A percentile compares a stretch with the other conserved stretches of the same genome.
phyloP scores from a whole-genome alignment of 2,329 filamentous ascomycete genomes.

The Phaeomoniella chlamydospora region DNA sequence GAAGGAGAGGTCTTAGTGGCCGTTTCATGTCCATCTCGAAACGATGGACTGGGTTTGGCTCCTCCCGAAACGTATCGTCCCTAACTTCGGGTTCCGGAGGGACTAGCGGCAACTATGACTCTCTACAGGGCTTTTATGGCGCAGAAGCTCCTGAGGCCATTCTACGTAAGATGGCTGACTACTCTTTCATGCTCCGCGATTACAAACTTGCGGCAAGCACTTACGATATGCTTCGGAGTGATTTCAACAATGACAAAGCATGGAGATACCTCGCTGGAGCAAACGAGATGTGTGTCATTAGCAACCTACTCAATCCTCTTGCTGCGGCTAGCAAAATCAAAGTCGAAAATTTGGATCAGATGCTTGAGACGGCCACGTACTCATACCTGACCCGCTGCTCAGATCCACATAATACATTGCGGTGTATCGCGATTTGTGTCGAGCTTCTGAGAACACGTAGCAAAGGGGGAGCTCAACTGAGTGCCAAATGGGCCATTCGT shows the following conservation, averaged over 20 bases:
- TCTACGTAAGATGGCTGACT: slow-evolving; percentile 87
- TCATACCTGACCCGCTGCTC: slow-evolving; percentile 80
- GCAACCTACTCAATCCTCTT: slow-evolving; percentile 63
- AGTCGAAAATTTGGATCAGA: slow-evolving; percentile 66
- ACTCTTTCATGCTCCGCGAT: slow-evolving; percentile 91
- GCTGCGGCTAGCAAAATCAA: slow-evolving; percentile 55
- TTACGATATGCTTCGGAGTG: slow-evolving; percentile 76
- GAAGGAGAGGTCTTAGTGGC: slow-evolving; percentile 74
- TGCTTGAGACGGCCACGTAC: slow-evolving; percentile 82
- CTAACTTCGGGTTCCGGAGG: slow-evolving; percentile 33
- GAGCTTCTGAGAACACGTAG: slow-evolving; percentile 75
- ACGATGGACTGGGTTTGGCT: slow-evolving; percentile 72
- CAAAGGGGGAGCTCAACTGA: slow-evolving; percentile 68
- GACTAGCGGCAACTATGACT: slow-evolving; percentile 56
- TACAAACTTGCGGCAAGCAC: slow-evolving; percentile 86
- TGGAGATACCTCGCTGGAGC: slow-evolving; percentile 91
- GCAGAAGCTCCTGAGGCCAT: slow-evolving; percentile 77
- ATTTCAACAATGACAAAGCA: slow-evolving; percentile 90
- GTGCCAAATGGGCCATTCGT: slow-evolving; percentile 68
- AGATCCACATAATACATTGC: slow-evolving; percentile 64
- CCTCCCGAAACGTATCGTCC: slow-evolving; percentile 44
- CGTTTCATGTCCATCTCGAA: slow-evolving; percentile 91
- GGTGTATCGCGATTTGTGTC: slow-evolving; percentile 59
- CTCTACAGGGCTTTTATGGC: slow-evolving; percentile 62
- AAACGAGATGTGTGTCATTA: slow-evolving; percentile 88